Base-by-base conservation (phyloP, 2,329 filamentous ascomycete species). In the Aspergillus sp. region DNA sequence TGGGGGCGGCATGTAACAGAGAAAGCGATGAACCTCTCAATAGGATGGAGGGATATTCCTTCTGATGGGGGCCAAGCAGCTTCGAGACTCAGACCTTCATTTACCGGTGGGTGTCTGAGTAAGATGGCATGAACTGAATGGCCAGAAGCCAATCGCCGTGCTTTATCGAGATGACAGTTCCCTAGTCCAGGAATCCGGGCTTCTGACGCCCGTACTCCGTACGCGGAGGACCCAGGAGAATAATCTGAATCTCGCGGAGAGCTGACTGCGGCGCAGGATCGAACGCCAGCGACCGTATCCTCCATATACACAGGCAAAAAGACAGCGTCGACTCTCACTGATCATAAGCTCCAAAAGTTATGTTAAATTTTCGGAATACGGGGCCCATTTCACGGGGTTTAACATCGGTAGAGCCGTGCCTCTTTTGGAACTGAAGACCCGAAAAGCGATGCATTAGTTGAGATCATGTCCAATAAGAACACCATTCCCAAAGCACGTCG, bases 11-110 rank as follows among this genome's bases (percentile, higher is more conserved):
- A 44, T 44, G 44, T 23, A 35, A 55, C 44, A 23, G 53, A 33
- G 23, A 11, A 9, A 44, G 17, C 19, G 19, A 35, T 50, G 17
- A 35, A 44, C n/a, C 39, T 40, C 37, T 44, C 17, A 35, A 5
- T 15, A 37, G 37, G 21, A 17, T 9, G 19, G 37, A 48, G 24
- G 33, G 24, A 50, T 15, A 33, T 19, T 53, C 41, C 31, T 17
- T 53, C 31, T 19, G 51, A 46, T 39, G 51, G 51, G 50, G 51
- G 51, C 51, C 41, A 46, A 37, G 41, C 41, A 24, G 51, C 51
- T n/a, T 21, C 41, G 31, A 24, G 51, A 31, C 17, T 21, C 41
- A 39, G 21, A 21, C 21, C 21, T 21, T 21, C 21, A 21, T 4
- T 21, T 21, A 21, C 21, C 21, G 21, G 21, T 21, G 21, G 21